phyloP scores from a whole-genome alignment of 2,329 filamentous ascomycete genomes.

The Sarocladium oryzae region DNA sequence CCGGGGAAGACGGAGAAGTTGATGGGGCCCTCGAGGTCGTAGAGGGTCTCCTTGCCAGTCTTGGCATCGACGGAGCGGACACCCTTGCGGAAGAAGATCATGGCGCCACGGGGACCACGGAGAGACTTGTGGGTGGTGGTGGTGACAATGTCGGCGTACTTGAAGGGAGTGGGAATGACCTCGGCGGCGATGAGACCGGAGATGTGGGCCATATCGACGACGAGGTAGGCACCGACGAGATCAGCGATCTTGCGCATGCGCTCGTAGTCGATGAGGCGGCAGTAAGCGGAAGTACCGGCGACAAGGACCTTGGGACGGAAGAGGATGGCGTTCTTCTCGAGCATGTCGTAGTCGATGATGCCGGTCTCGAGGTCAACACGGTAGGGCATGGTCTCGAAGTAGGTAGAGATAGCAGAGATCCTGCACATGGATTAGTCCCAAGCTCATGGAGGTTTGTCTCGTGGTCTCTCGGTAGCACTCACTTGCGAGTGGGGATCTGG shows the following conservation, averaged over 20 bases:
- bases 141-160: conserved; percentile 90
- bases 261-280: conserved; percentile 91
- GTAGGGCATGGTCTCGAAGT: conserved; percentile 99
- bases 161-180: conserved; percentile 90
- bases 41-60: conserved; percentile 81
- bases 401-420: conserved; percentile 96
- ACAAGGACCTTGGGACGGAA: conserved; percentile 96
- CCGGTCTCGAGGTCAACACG: conserved; percentile 83
- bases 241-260: conserved; percentile 96
- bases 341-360: conserved; percentile 92
- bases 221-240: conserved; percentile 85
- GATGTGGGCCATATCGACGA: conserved; percentile 98
- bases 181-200: conserved; percentile 89
- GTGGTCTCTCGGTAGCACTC: conserved; percentile 25
- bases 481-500: conserved; percentile 91
- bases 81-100: conserved; percentile 99
- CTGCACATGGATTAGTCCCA: conserved; percentile 29
- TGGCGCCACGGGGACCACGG: conserved; percentile 92
- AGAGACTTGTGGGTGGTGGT: conserved; percentile 99
- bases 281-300: conserved; percentile 96
- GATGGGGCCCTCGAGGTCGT: conserved; percentile 92
- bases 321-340: conserved; percentile 82
- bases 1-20: conserved; percentile 99
- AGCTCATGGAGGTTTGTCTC: conserved; percentile 9
- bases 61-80: conserved; percentile 85